Base-by-base conservation (phyloP, 2,329 filamentous ascomycete genomes). In the Madurella mycetomatis region DNA sequence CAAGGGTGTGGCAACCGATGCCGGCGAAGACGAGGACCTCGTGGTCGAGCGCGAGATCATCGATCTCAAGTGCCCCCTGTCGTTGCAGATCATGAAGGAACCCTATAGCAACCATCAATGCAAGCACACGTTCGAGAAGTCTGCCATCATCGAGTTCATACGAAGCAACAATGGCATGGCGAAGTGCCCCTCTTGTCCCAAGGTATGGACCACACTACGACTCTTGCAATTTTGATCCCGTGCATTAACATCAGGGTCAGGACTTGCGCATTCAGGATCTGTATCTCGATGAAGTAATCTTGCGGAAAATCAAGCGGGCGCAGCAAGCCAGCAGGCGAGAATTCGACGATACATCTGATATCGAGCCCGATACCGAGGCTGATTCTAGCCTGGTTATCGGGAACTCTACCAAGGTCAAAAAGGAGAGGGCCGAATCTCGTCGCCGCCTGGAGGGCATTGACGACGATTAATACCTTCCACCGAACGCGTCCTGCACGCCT, bases 61-160 rank as follows among this genome's bases (percentile, higher is more conserved):
- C 49, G 86, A 82, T 67, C 80, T 86, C 32, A 85, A 82, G 62
- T 92, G 88, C 64, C 86, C 87, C 0, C 68, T 92, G 17, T 87
- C 86, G 0, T 73, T 90, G 60, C 74, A 75, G 49, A 73, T 79
- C 43, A 84, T 90, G 73, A 72, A 74, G 41, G 78, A 89, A 49
- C 88, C 88, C 0, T 83, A 82, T 64, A 87, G 81, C 52, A 88
- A 82, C 62, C 72, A 66, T 13, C 80, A 81, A 60, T 92, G 88
- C 73, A 83, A 81, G 52, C 88, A 92, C 67, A 84, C 80, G 0
- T 92, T 89, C 65, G 86, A 92, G 65, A 85, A 82, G 67, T 64
- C 67, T 1, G 81, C 82, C 0, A 85, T 92, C 40, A 54, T 81
- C 19, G 78, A 82, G 47, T 85, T 75, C 66, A 76, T 76, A 51